These are phyloP conservation scores for Nakazawaea wickerhamii DNA, from an alignment of 805 yeast genomes.

Conservation along the genomic window DNA sequence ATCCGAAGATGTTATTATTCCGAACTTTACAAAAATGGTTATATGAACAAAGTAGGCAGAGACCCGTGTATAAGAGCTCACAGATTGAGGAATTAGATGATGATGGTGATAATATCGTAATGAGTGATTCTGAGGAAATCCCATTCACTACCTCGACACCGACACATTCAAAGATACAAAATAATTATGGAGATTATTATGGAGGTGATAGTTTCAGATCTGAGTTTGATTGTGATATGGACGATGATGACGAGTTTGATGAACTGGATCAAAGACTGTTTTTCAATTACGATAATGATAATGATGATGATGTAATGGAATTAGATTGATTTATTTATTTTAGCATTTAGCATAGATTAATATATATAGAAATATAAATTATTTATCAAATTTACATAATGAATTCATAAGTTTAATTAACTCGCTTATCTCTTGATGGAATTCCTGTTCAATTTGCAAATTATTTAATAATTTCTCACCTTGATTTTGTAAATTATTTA, in stretches of 20 bases:
- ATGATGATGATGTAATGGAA: conserved; percentile 8
- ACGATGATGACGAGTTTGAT: conserved; percentile 2
- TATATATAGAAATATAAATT: not conserved
- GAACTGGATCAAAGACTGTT: not conserved
- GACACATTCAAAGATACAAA: conserved; percentile 1
- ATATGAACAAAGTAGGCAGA: conserved; percentile 2
- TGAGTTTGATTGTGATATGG: not conserved
- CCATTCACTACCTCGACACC: conserved; percentile 3
- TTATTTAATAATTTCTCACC: conserved; percentile 21
- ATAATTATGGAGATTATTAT: conserved; percentile 10
- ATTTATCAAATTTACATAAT: not conserved
- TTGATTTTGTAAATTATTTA: conserved; percentile 21
- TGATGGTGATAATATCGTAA: conserved; percentile 13
- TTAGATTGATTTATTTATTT: not conserved
- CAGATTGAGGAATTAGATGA: conserved; percentile 18
- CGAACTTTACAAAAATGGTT: conserved; percentile 16
- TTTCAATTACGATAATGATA: not conserved
- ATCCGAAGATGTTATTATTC: conserved; percentile 19
- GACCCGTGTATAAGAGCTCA: conserved; percentile 7
- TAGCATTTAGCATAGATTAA: not conserved
- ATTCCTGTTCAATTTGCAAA: not conserved
- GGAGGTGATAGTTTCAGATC: conserved; percentile 1
- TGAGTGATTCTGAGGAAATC: conserved; percentile 2
- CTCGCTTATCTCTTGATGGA: not conserved
- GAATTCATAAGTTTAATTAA: not conserved